A percentile compares a stretch with the other conserved stretches of the same genome.
Conservation (phyloP, 306 rosid genomes). For the Sindora glabra region DNA sequence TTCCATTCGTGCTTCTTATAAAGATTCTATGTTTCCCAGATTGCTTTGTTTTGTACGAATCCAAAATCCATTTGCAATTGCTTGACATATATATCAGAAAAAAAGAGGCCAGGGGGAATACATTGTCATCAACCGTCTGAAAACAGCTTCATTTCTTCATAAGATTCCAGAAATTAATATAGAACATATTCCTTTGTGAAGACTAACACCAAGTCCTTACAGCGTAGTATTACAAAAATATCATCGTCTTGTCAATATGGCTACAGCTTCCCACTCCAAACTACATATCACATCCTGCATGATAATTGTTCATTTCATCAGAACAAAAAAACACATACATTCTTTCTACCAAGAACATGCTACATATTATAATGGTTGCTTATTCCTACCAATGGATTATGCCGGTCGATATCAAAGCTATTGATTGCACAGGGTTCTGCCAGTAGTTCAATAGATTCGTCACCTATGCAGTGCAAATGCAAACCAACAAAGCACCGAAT, state of each 20-base stretch:
- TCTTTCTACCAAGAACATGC: neutral
- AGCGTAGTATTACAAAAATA: neutral
- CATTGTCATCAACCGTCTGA: neutral
- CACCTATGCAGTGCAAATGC: slow-evolving; percentile 34
- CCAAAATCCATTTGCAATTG: slow-evolving; percentile 11
- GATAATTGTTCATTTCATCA: slow-evolving; percentile 16
- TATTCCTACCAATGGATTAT: slow-evolving; percentile 74
- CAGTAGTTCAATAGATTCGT: slow-evolving; percentile 66
- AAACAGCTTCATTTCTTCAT: slow-evolving; percentile 7
- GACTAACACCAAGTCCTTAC: slow-evolving; percentile 1
- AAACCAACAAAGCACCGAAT: neutral
- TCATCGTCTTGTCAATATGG: slow-evolving; percentile 57
- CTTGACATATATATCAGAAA: no score
- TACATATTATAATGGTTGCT: neutral
- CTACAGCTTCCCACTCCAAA: slow-evolving; percentile 92
- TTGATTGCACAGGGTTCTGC: slow-evolving; percentile 95
- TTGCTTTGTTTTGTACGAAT: slow-evolving; percentile 6
- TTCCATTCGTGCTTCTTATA: no score
- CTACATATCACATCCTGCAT: slow-evolving; percentile 80
- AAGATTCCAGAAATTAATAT: neutral
- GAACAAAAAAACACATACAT: no score
- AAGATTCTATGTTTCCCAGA: no score
- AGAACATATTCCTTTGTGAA: neutral
- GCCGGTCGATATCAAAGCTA: slow-evolving; percentile 77
- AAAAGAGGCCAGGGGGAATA: no score